Evolutionary conservation across 2,329 filamentous ascomycete species (phyloP), one percentile per base, ranked within the genome.

Genomic region (Corinectria fuckeliana): DNA sequence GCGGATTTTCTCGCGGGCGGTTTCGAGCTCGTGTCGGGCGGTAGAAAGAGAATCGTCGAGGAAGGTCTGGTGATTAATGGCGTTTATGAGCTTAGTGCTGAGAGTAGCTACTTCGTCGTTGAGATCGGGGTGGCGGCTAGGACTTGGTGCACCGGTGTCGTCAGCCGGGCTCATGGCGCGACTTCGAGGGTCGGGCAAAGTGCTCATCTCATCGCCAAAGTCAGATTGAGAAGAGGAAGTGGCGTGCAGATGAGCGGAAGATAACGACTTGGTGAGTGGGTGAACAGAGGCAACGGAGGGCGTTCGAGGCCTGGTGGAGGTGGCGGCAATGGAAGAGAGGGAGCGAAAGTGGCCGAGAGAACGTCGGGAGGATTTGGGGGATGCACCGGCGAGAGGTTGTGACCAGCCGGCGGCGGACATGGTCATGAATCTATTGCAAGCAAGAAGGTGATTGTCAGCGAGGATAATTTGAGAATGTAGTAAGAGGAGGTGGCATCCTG

Each of bases 31-130:
- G 73, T 93, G 89, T 34, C 93, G 87, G 14, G 93, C 91, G 50
- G 88, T 88, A 49, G 92, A 90, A 16, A 99, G 82, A 10, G 88
- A 91, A 75, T 99, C 95, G 76, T 98, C 95, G 42, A 99, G 84
- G 20, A 86, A 89, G 7, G 93, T 97, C 76, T 97, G 93, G 75
- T 96, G 91, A 74, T 99, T 99, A 77, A 99, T 97, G 42, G 95
- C 94, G 72, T 95, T 94, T 69, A 99, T 94, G 63, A 99, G 87
- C 76, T 99, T 99, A 48, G 93, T 94, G 77, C 93, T 98, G 28
- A 99, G 82, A 6, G 91, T 88, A 7, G 94, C 91, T 25, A 99
- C 92, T 77, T 98, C 95, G 58, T 85, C 80, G 64, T 83, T 83
- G 20, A 88, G 77, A 56, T 86, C 85, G 5, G 84, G 83, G 61